Base-by-base conservation (phyloP, 2,329 filamentous ascomycete species). In the Byssoonygena ceratinophila region DNA sequence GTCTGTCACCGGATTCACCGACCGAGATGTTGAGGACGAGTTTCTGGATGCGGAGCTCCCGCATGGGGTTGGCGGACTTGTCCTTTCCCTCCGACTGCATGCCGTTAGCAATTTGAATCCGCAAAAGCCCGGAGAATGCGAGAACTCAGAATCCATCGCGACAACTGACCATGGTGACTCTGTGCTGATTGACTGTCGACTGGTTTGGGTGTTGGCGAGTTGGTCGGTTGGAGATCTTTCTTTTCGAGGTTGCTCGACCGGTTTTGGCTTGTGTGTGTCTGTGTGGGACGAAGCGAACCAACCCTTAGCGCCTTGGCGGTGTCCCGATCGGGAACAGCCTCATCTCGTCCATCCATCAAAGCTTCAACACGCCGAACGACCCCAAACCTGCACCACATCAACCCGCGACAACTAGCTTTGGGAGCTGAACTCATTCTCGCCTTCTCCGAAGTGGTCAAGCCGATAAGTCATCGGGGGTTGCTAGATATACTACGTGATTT, bases 1-100 rank as follows among this genome's bases (percentile, higher is more conserved):
- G 85, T 84, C 92, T 94, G 80, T 98, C 92, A 87, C 92, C 92
- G 85, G 91, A 97, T 82, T 98, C 92, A 79, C 92, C 92, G 69
- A 98, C 92, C 67, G 87, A 96, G 78, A 96, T 96, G 85, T 96
- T 96, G 74, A 96, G 87, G 76, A 95, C 90, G 75, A 96, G 87
- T 82, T 96, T 96, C 80, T 94, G 88, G 79, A 96, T 92, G 81
- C 89, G 88, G 74, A 97, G 87, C 81, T 98, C 91, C 81, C 90
- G 87, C 92, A 98, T 98, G 80, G 92, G 91, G 84, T 98, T 98
- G 75, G 81, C 79, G 74, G 80, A 74, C 83, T 97, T 96, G 69
- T 81, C 78, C 69, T 76, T 78, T 69, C 71, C 70, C 74, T 91
- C 87, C 75, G 85, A 79, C 76, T 81, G 68, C 67, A 74, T 71